Evolutionary conservation across 768 basidiomycete species (phyloP).

Genomic region (Paxillus involutus): DNA sequence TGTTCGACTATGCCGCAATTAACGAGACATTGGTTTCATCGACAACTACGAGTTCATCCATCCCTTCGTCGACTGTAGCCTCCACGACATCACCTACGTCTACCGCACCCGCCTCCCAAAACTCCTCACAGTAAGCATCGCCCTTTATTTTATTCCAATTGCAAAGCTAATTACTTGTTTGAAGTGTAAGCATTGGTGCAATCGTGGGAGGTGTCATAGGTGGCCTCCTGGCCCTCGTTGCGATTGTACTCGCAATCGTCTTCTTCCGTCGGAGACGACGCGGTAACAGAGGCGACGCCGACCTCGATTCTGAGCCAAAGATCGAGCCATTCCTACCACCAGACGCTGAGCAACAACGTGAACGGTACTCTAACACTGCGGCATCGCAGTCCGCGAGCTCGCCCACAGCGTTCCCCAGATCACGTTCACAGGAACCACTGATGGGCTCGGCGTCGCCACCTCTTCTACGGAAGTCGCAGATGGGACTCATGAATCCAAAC

Average conservation of each 20-base stretch:
- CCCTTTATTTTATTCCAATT: neutral
- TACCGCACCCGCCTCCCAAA: neutral
- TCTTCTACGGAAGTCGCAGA: neutral
- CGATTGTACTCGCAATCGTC: neutral
- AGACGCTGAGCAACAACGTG: neutral
- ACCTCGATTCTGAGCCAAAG: neutral
- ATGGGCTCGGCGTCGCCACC: neutral
- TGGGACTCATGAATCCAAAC: neutral
- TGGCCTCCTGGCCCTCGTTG: constrained; percentile 7
- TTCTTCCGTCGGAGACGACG: constrained; percentile 3
- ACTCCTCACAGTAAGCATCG: neutral
- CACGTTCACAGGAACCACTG: neutral
- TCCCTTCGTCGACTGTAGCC: neutral
- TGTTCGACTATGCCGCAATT: constrained; percentile 18
- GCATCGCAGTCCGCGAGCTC: neutral
- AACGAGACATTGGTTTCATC: constrained; percentile 13
- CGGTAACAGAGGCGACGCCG: neutral
- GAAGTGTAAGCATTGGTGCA: constrained; percentile 6
- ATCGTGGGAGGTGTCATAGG: constrained; percentile 14
- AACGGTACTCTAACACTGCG: neutral
- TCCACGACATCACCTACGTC: neutral
- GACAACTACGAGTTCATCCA: neutral
- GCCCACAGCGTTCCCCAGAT: neutral
- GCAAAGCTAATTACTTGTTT: neutral
- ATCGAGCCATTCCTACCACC: constrained; percentile 5